phyloP scores from a whole-genome alignment of 2,329 filamentous ascomycete genomes.

The Seiridium unicorne region DNA sequence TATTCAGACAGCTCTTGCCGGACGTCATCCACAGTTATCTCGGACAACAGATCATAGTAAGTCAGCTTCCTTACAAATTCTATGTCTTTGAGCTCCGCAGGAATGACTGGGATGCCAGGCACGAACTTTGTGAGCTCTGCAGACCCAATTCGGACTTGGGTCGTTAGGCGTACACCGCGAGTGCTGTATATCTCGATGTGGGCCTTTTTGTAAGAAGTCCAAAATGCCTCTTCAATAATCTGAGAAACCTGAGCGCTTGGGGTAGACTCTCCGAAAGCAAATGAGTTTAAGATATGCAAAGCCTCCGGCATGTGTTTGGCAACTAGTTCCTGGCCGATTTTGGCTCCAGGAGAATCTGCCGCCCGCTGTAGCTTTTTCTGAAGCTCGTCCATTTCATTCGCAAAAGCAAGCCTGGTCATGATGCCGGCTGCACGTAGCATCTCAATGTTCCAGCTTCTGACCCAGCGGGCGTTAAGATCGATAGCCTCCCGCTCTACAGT shows the following conservation, averaged over 20 bases:
- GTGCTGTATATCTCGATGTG: slow-evolving; percentile 88
- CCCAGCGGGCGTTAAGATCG: slow-evolving; percentile 92
- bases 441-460: slow-evolving; percentile 93
- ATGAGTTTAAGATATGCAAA: slow-evolving; percentile 81
- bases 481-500: slow-evolving; percentile 97
- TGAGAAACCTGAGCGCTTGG: slow-evolving; percentile 81
- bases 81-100: slow-evolving; percentile 70
- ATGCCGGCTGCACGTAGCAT: slow-evolving; percentile 90
- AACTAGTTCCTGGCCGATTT: slow-evolving; percentile 63
- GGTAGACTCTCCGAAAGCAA: slow-evolving; percentile 85
- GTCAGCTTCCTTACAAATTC: slow-evolving; percentile 77
- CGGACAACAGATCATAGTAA: slow-evolving; percentile 81
- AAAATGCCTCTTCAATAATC: slow-evolving; percentile 92
- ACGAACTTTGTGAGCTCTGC: slow-evolving; percentile 71
- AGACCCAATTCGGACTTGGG: slow-evolving; percentile 74
- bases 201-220: slow-evolving; percentile 82
- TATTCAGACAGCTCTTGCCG: slow-evolving; percentile 78
- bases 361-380: slow-evolving; percentile 55
- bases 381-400: slow-evolving; percentile 80
- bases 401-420: slow-evolving; percentile 82
- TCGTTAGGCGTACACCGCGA: slow-evolving; percentile 80
- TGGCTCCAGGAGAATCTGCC: slow-evolving; percentile 41
- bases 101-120: slow-evolving; percentile 82
- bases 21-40: slow-evolving; percentile 85
- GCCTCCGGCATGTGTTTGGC: slow-evolving; percentile 72